These are phyloP conservation scores for Wickerhamiella bombiphila DNA, from an alignment of 805 yeast species.

Conservation along the genomic window DNA sequence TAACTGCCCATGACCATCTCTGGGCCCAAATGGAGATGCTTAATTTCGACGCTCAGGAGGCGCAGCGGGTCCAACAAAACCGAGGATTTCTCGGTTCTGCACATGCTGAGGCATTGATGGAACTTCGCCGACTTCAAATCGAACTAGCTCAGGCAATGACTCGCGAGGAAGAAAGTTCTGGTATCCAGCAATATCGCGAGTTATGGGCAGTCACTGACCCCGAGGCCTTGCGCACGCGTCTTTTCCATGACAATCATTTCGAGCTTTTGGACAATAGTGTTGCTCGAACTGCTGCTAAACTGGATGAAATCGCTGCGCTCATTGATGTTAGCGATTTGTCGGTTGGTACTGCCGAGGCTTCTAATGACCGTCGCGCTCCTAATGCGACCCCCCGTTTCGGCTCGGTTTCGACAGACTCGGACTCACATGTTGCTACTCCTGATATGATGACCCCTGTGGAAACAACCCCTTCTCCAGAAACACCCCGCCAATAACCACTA, in stretches of 20 bases:
- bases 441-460: too few relatives aligned
- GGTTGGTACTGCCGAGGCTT: too few relatives aligned
- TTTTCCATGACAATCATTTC: slow-evolving; percentile 39
- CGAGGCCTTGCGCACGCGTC: slow-evolving; percentile 21
- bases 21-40: slow-evolving; percentile 83
- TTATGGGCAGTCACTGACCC: slow-evolving; percentile 17
- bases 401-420: too few relatives aligned
- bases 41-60: slow-evolving; percentile 58
- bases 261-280: slow-evolving; percentile 37
- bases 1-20: slow-evolving; percentile 55
- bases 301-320: slow-evolving; percentile 37
- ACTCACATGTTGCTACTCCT: too few relatives aligned
- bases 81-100: slow-evolving; percentile 28
- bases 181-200: slow-evolving; percentile 23
- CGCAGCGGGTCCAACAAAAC: slow-evolving; percentile 24
- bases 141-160: slow-evolving; percentile 31
- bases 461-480: too few relatives aligned
- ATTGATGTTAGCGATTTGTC: slow-evolving; percentile 20
- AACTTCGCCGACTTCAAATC: slow-evolving; percentile 43
- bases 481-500: too few relatives aligned
- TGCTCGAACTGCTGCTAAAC: slow-evolving; percentile 32
- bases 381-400: too few relatives aligned
- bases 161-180: slow-evolving; percentile 18
- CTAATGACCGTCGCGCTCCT: too few relatives aligned
- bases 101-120: slow-evolving; percentile 37